A percentile compares a stretch with the other conserved stretches of the same genome.
Conservation (phyloP, 1,139 yeast species). For the Suhomyces choctaworum region DNA sequence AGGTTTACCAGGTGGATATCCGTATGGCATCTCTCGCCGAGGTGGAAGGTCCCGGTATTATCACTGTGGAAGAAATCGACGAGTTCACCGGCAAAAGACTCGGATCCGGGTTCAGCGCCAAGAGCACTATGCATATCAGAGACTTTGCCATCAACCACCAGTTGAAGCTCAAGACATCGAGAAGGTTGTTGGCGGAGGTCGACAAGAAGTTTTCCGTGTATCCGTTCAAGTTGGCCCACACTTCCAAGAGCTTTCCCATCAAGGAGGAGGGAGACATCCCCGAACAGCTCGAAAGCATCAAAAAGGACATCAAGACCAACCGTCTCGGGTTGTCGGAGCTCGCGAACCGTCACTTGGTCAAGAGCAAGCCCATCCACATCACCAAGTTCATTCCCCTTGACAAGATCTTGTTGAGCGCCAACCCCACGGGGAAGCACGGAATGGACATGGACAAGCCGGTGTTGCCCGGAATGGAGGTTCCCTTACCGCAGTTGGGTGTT, state of each 20-base stretch:
- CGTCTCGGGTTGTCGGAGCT: slow-evolving; percentile 83
- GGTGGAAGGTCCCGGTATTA: slow-evolving; percentile 57
- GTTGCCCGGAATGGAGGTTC: slow-evolving; percentile 71
- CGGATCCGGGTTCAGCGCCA: slow-evolving; percentile 53
- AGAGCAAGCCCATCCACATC: slow-evolving; percentile 69
- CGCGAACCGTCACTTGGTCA: slow-evolving; percentile 75
- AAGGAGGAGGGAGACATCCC: slow-evolving; percentile 36
- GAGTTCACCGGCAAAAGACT: slow-evolving; percentile 63
- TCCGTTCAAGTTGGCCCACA: slow-evolving; percentile 81
- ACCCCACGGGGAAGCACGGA: slow-evolving; percentile 65
- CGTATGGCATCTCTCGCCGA: slow-evolving; percentile 70
- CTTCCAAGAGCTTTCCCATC: slow-evolving; percentile 61
- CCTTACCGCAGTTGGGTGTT: slow-evolving; percentile 69
- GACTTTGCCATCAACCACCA: slow-evolving; percentile 81
- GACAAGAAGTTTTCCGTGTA: slow-evolving; percentile 79
- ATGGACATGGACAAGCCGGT: slow-evolving; percentile 65
- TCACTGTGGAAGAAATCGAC: slow-evolving; percentile 67
- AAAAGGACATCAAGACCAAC: slow-evolving; percentile 55
- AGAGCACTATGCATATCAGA: slow-evolving; percentile 76
- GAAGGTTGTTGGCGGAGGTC: slow-evolving; percentile 67
- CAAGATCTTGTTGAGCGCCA: slow-evolving; percentile 58
- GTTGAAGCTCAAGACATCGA: slow-evolving; percentile 71
- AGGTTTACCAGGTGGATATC: slow-evolving; percentile 82
- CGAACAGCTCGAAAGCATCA: slow-evolving; percentile 42
- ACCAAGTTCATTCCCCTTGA: slow-evolving; percentile 73